Conservation (phyloP, 148 eudicot genomes). For the Amaranthus hypochondriacus region DNA sequence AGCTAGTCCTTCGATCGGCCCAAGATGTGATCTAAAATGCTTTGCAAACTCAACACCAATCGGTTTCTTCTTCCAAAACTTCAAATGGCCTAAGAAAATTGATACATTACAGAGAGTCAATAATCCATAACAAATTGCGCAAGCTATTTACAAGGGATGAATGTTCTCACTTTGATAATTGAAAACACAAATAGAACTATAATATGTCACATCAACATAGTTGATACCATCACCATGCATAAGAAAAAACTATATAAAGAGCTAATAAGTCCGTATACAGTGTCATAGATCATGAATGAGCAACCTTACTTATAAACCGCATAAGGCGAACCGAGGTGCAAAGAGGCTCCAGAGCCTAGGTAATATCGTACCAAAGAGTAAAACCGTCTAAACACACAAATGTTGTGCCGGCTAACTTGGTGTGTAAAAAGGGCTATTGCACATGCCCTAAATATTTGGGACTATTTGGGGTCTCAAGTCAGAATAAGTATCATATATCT, state of each 20-base stretch:
- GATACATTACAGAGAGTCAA: slow-evolving; percentile 6
- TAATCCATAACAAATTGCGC: not conserved
- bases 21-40: slow-evolving; percentile 94
- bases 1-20: slow-evolving; percentile 93
- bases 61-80: slow-evolving; percentile 97
- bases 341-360: no score
- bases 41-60: slow-evolving; percentile 94
- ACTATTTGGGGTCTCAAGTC: no score
- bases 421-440: no score
- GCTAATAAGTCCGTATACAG: not conserved
- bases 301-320: no score
- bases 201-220: not conserved
- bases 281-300: not conserved
- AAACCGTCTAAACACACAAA: no score
- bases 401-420: no score
- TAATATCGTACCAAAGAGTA: no score
- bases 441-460: no score
- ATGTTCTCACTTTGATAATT: not conserved
- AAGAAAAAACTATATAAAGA: not conserved
- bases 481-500: no score
- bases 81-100: slow-evolving; percentile 65
- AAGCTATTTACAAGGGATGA: not conserved
- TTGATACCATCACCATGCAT: not conserved
- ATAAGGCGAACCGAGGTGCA: no score
- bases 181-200: not conserved